Evolutionary conservation across 2,329 filamentous ascomycete genomes (phyloP), one percentile per base, ranked within the genome.

Genomic region (Pseudofabraea citricarpa): DNA sequence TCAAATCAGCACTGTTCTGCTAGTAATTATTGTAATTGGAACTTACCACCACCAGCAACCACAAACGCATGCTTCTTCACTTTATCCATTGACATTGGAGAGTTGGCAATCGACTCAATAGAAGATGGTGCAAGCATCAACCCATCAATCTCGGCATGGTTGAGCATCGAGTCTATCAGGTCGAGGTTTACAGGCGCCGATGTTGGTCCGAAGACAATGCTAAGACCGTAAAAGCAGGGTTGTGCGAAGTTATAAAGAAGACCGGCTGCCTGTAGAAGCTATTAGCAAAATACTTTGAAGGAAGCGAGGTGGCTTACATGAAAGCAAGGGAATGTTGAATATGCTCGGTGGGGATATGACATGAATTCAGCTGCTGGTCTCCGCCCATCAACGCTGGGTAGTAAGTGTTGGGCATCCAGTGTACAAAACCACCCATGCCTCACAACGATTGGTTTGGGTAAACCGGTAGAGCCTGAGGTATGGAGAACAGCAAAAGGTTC

Each of bases 381-480:
- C 12, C 20, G 31, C 12, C 43, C 43, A 31, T 37, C 43, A 21
- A 41, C 27, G 5, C 39, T 43, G 43, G 46, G 48, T 20, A 49
- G 38, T 5, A 43, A 21, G 15, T 40, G 29, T 4, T 24, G 22
- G 9, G 36, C 62, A 49, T 72, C 67, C 55, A 66, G 58, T 0
- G 63, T 62, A 1, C 56, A 55, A 10, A 66, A 39, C 19, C 57
- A 49, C 8, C 50, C 56, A 46, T 71, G 61, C 4, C 62, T 59
- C 50, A 59, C 58, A 1, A 52, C 40, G n/a, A 71, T 64, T 0
- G 65, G 65, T 40, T 71, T 71, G 1, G 66, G 67, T 0, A 66
- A 43, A 2, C 69, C 68, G 2, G 68, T 72, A 1, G 64, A 61
- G 2, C 69, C 69, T 3, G 66, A 70, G 0, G 68, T 70, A 38